Evolutionary conservation across 2,329 filamentous ascomycete species (phyloP).

Genomic region (Trichoderma semiorbis): DNA sequence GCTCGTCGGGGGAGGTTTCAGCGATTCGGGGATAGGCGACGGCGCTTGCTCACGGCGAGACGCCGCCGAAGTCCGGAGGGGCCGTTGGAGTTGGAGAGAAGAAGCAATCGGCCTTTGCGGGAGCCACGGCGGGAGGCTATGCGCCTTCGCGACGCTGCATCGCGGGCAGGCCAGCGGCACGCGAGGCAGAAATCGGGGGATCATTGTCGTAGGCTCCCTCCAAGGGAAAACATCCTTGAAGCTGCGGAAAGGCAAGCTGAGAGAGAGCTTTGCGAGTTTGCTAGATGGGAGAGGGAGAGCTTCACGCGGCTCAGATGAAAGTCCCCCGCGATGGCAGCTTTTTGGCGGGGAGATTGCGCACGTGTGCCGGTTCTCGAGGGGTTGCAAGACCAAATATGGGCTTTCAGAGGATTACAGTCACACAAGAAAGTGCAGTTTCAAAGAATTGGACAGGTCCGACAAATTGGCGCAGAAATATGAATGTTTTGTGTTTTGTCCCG

Average conservation of each 20-base stretch:
- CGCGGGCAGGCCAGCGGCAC: constrained; percentile 32
- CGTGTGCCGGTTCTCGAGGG: not conserved
- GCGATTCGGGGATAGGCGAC: constrained; percentile 20
- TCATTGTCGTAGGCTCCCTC: constrained; percentile 32
- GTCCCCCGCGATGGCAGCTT: not conserved
- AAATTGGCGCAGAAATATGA: constrained; percentile 8
- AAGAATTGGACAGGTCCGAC: not conserved
- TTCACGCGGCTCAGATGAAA: not conserved
- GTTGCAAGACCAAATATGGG: not conserved
- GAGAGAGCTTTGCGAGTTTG: not conserved
- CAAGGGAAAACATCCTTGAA: constrained; percentile 26
- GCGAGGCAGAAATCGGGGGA: constrained; percentile 35
- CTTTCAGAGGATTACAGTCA: not conserved
- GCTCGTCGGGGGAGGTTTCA: constrained; percentile 22
- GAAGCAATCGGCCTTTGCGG: constrained; percentile 27
- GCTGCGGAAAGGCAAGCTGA: not conserved
- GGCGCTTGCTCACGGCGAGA: constrained; percentile 27
- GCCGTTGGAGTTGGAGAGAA: constrained; percentile 22
- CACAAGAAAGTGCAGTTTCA: not conserved
- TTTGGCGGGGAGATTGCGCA: constrained; percentile 6
- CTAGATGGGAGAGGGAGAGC: not conserved
- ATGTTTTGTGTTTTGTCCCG: not conserved
- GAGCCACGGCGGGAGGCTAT: constrained; percentile 30
- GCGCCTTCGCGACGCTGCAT: constrained; percentile 27
- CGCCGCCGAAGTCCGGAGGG: constrained; percentile 33